phyloP scores from a whole-genome alignment of 352 stramenopile species.

The Phytopythium vexans region DNA sequence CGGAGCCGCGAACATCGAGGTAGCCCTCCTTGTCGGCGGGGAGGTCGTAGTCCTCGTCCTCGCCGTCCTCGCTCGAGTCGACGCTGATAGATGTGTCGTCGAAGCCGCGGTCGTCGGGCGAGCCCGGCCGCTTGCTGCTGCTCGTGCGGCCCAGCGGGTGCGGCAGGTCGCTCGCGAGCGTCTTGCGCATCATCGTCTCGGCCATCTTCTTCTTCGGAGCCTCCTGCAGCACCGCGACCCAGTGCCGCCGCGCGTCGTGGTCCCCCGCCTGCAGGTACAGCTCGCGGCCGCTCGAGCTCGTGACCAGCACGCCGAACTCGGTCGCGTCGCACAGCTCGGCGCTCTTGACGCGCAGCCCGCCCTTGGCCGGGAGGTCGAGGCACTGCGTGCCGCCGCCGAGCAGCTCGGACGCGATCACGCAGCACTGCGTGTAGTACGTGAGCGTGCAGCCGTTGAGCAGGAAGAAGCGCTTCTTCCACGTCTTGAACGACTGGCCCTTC shows the following conservation, averaged over 20 bases:
- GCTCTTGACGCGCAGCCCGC: conserved; percentile 46
- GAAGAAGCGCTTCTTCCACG: conserved; percentile 82
- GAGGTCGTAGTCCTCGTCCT: conserved; percentile 21
- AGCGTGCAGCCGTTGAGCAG: conserved; percentile 58
- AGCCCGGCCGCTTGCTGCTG: not conserved
- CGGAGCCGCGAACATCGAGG: conserved; percentile 33
- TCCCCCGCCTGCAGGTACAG: conserved; percentile 60
- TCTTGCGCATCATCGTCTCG: conserved; percentile 27
- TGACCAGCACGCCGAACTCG: conserved; percentile 53
- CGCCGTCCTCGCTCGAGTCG: conserved; percentile 40
- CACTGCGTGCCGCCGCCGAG: conserved; percentile 48
- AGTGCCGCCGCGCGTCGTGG: conserved; percentile 37
- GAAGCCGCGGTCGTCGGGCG: conserved; percentile 3
- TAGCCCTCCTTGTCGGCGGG: conserved; percentile 40
- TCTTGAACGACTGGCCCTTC: conserved; percentile 67
- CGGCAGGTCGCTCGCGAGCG: conserved; percentile 40
- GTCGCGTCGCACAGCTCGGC: conserved; percentile 45
- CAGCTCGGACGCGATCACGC: conserved; percentile 55
- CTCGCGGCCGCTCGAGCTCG: conserved; percentile 56
- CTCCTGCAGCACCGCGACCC: conserved; percentile 52
- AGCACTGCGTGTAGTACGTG: conserved; percentile 73
- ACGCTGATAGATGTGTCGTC: conserved; percentile 37
- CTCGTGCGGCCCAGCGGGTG: conserved; percentile 7
- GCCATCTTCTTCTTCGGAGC: conserved; percentile 30
- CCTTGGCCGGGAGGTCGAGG: conserved; percentile 52